Conservation (phyloP, 2,329 filamentous ascomycete genomes). For the Didymella lethalis region DNA sequence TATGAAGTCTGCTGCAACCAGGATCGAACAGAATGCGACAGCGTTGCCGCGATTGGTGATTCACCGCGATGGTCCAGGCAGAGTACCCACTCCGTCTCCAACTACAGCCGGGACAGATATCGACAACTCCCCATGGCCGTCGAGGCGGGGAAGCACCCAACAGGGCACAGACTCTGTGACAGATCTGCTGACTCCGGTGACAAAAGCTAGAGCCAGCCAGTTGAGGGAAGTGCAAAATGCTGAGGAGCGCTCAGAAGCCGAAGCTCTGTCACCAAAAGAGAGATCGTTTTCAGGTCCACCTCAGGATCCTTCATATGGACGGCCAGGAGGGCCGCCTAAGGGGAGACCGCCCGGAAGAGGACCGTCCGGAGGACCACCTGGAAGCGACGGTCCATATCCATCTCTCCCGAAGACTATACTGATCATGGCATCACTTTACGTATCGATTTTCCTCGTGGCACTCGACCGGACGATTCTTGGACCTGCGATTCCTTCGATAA, state of each 20-base stretch:
- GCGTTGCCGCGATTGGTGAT: neutral
- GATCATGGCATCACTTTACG: conserved; percentile 44
- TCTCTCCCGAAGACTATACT: conserved; percentile 36
- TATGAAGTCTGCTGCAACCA: neutral
- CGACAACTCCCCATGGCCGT: conserved; percentile 7
- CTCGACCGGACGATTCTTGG: conserved; percentile 56
- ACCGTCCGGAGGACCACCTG: neutral
- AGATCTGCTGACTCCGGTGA: conserved; percentile 16
- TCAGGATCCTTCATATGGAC: neutral
- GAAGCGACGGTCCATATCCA: conserved; percentile 26
- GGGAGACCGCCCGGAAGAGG: neutral
- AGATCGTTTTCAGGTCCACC: neutral
- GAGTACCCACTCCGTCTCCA: neutral
- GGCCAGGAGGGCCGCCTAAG: neutral
- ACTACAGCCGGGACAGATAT: neutral
- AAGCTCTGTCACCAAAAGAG: neutral
- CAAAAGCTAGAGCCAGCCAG: conserved; percentile 21
- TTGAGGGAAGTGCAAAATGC: conserved; percentile 19
- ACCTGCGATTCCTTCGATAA: conserved; percentile 57
- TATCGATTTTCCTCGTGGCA: conserved; percentile 45
- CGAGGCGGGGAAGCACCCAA: neutral
- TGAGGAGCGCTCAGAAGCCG: conserved; percentile 3
- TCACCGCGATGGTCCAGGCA: neutral
- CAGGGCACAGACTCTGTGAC: conserved; percentile 24
- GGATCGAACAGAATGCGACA: neutral